Base-by-base conservation (phyloP, 1,139 yeast genomes). In the Torulaspora globosa region DNA sequence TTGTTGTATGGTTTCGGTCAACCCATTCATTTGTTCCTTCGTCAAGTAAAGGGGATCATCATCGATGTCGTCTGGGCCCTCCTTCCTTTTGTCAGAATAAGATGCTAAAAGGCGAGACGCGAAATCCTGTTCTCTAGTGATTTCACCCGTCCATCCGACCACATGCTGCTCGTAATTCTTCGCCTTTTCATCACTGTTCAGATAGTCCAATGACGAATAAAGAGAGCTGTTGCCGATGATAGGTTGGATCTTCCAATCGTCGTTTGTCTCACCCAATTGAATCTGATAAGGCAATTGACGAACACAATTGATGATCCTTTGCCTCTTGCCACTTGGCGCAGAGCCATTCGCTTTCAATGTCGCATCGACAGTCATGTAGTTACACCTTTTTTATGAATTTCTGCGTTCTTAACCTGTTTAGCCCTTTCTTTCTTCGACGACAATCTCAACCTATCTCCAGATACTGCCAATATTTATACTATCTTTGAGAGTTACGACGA, bases 111-210 rank as follows among this genome's bases (percentile, higher is more conserved):
- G 27, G 35, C 46, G 43, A 27, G 37, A 35, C 16, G 39, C 38
- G 14, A 38, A 32, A 14, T 42, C 43, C 9, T 39, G 39, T 23
- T 46, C 52, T 38, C 59, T 49, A 11, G 49, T 49, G 52, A 89
- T 72, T 66, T 89, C 97, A 23, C 98, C 98, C 0, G 97, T 85
- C 99, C 99, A 94, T 1, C 90, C 97, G 45, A 94, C 82, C 49
- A 88, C 70, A 53, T 88, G 86, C 39, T 90, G 82, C 54, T 88
- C 94, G 94, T 97, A 92, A 18, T 80, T 78, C 0, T 89, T 76
- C 37, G 79, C 79, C 41, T 80, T 77, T 30, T 56, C 40, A 14
- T 44, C 34, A 26, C 47, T 39, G 43, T 74, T 74, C 48, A 92
- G 70, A 59, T 78, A 82, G 52, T 74, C 73, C 53, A 85, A 78